Percentiles rank a stretch among this genome's conserved stretches.
Evolutionary conservation across 2,329 filamentous ascomycete genomes (phyloP).

Genomic region (Fusarium sp.): DNA sequence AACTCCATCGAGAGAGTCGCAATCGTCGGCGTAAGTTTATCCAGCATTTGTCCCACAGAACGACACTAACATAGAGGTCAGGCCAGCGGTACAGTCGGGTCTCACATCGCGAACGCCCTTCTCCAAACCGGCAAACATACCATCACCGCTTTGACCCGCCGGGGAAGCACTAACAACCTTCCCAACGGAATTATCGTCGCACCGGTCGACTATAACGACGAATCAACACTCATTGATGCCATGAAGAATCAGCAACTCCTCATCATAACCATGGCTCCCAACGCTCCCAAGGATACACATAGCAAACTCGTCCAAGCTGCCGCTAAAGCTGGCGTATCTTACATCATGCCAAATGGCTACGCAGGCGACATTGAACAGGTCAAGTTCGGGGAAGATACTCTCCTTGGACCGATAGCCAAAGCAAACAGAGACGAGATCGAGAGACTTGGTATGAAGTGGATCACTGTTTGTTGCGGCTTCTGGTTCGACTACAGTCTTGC

Average conservation of each 20-base stretch:
- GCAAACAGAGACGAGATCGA: conserved; percentile 49
- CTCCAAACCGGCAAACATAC: conserved; percentile 59
- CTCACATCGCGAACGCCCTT: conserved; percentile 51
- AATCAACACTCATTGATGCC: conserved; percentile 54
- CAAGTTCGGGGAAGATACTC: conserved; percentile 42
- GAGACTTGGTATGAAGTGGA: conserved; percentile 51
- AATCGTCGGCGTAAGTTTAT: conserved; percentile 52
- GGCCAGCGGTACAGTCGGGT: conserved; percentile 18
- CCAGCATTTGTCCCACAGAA: rapidly evolving
- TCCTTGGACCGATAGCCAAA: conserved; percentile 32
- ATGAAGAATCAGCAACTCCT: conserved; percentile 63
- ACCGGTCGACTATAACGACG: conserved; percentile 54
- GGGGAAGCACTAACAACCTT: conserved; percentile 50
- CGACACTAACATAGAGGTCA: background rate
- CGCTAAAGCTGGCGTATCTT: conserved; percentile 58
- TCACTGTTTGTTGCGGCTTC: conserved; percentile 60
- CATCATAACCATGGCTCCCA: conserved; percentile 57
- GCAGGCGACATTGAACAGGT: conserved; percentile 43
- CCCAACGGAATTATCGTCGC: conserved; percentile 53
- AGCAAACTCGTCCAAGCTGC: conserved; percentile 58
- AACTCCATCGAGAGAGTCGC: conserved; percentile 52
- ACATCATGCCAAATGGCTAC: conserved; percentile 60
- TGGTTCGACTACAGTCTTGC: conserved; percentile 63
- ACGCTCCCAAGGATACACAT: conserved; percentile 53
- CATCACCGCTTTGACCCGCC: conserved; percentile 61